A percentile compares a stretch with the other conserved stretches of the same genome.
These are phyloP conservation scores for Venturiaceae sp. DNA, from an alignment of 2,329 filamentous ascomycete genomes.

Conservation along the genomic window DNA sequence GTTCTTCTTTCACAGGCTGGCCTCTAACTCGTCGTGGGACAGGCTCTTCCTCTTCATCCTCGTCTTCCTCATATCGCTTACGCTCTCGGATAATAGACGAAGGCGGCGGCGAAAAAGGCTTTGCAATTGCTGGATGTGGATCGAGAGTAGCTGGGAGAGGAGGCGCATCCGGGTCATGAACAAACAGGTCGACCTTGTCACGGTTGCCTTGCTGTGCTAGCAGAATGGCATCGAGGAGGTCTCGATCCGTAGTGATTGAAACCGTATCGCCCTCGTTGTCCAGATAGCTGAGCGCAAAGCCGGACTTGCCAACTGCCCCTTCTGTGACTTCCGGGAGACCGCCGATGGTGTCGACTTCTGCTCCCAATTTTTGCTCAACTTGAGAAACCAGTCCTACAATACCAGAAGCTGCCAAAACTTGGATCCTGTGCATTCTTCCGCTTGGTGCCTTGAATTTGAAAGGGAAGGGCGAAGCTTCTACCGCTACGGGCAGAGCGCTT, in stretches of 20 bases:
- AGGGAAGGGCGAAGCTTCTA: slow-evolving; percentile 70
- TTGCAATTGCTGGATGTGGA: slow-evolving; percentile 43
- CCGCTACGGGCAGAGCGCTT: slow-evolving; percentile 43
- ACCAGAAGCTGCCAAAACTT: slow-evolving; percentile 71
- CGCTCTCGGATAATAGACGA: slow-evolving; percentile 35
- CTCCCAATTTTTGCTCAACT: slow-evolving; percentile 75
- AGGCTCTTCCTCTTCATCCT: slow-evolving; percentile 44
- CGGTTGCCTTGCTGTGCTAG: slow-evolving; percentile 66
- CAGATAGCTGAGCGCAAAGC: slow-evolving; percentile 89
- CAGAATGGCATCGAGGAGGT: slow-evolving; percentile 80
- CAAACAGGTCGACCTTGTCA: slow-evolving; percentile 95
- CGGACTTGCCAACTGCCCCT: slow-evolving; percentile 63
- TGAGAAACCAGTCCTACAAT: slow-evolving; percentile 67
- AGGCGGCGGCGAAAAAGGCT: slow-evolving; percentile 43
- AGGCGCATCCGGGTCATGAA: slow-evolving; percentile 87
- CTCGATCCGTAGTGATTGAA: slow-evolving; percentile 91
- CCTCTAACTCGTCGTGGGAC: slow-evolving; percentile 33
- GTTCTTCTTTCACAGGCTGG: slow-evolving; percentile 47
- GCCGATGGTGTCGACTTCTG: slow-evolving; percentile 72
- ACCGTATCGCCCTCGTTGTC: slow-evolving; percentile 96
- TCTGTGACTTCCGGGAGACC: slow-evolving; percentile 70
- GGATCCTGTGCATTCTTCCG: slow-evolving; percentile 85
- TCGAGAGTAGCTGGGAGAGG: slow-evolving; percentile 58
- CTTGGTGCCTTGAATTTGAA: slow-evolving; percentile 99
- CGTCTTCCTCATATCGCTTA: slow-evolving; percentile 41